Evolutionary conservation across 345 rosid species (phyloP).

Genomic region (Orychophragmus violaceus): DNA sequence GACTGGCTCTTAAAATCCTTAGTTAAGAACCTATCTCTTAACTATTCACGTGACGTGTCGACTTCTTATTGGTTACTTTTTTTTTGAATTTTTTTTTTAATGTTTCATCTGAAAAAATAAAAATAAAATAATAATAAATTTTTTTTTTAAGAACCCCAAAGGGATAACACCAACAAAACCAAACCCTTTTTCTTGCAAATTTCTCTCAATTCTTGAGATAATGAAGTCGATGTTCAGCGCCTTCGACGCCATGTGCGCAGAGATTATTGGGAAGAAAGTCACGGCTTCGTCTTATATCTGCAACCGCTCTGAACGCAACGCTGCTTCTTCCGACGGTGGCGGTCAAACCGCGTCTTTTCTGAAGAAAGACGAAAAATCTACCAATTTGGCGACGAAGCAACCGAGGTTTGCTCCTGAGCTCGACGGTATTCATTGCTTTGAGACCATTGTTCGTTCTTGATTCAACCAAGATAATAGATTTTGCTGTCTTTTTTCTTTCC

Average conservation of each 20-base stretch:
- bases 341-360: neutral
- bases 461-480: neutral
- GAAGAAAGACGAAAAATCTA: slow-evolving; percentile 21
- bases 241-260: slow-evolving; percentile 58
- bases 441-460: slow-evolving; percentile 46
- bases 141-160: too few relatives aligned
- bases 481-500: neutral
- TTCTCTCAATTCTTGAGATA: neutral
- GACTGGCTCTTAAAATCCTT: too few relatives aligned
- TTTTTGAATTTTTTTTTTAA: too few relatives aligned
- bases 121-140: neutral
- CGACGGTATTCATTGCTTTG: slow-evolving; percentile 64
- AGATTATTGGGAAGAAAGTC: slow-evolving; percentile 46
- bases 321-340: neutral
- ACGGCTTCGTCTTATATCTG: slow-evolving; percentile 19
- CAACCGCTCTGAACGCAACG: slow-evolving; percentile 17
- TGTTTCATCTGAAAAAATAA: too few relatives aligned
- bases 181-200: neutral
- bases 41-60: too few relatives aligned
- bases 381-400: neutral
- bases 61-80: too few relatives aligned
- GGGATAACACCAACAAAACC: neutral
- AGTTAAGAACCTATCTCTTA: too few relatives aligned
- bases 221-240: slow-evolving; percentile 81
- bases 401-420: slow-evolving; percentile 53